These are phyloP conservation scores for Chaetomiaceae sp. DNA, from an alignment of 2,329 filamentous ascomycete species.

Conservation along the genomic window DNA sequence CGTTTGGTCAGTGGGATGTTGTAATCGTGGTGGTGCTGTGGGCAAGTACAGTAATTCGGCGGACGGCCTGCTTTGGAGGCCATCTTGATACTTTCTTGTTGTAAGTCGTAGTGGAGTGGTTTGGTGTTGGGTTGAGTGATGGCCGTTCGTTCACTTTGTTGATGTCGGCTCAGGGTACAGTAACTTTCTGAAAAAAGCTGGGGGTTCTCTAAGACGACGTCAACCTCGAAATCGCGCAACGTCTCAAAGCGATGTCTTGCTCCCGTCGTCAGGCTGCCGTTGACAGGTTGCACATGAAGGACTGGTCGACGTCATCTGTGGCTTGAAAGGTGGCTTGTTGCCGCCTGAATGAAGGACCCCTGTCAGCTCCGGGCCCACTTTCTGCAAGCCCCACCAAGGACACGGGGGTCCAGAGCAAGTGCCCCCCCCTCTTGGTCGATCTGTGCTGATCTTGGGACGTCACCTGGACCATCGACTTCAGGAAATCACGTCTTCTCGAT, in stretches of 20 bases:
- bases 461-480: not conserved
- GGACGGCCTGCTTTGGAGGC: constrained; percentile 37
- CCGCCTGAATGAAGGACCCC: not conserved
- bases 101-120: not conserved
- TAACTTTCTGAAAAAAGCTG: not conserved
- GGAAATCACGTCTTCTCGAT: too few species aligned
- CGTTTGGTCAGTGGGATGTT: not conserved
- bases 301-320: constrained; percentile 41
- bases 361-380: constrained; percentile 8
- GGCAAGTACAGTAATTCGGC: constrained; percentile 53
- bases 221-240: not conserved
- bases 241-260: not conserved
- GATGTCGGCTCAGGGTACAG: too few species aligned
- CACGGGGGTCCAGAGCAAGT: not conserved
- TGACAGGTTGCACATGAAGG: not conserved
- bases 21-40: too few species aligned
- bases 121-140: not conserved
- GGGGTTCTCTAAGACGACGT: not conserved
- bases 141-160: too few species aligned
- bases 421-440: not conserved
- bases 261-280: not conserved
- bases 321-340: constrained; percentile 21
- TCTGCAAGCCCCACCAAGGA: constrained; percentile 12
- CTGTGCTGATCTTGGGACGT: not conserved
- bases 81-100: constrained; percentile 28